Conservation (phyloP, 2,329 filamentous ascomycete genomes). For the Cladobotryum protrusum region DNA sequence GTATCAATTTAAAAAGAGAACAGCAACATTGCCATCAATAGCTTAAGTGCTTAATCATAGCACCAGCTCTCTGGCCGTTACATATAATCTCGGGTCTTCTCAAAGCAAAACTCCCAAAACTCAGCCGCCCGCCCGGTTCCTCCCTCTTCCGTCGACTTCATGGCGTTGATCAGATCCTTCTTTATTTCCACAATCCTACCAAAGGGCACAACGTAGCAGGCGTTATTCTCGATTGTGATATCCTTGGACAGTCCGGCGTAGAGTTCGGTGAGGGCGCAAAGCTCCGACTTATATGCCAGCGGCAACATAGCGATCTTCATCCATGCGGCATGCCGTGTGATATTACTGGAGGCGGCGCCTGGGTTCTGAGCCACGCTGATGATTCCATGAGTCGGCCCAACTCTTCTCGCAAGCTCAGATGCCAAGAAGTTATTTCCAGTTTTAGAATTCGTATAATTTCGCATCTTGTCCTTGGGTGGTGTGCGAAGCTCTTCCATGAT, state of each 20-base stretch:
- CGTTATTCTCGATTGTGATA: constrained; percentile 25
- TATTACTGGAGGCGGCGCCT: constrained; percentile 26
- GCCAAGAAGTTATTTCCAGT: constrained; percentile 28
- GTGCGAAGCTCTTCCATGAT: constrained; percentile 20
- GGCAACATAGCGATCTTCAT: constrained; percentile 19
- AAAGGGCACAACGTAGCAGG: constrained; percentile 25
- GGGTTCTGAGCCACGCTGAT: constrained; percentile 28
- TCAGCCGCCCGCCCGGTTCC: constrained; percentile 20
- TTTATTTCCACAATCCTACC: constrained; percentile 19
- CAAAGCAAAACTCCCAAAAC: constrained; percentile 26
- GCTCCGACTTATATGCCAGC: constrained; percentile 23
- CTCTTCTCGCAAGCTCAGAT: constrained; percentile 23
- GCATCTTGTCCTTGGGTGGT: constrained; percentile 13
- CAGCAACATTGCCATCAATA: no score
- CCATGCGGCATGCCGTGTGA: constrained; percentile 14
- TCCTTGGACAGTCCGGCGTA: constrained; percentile 34
- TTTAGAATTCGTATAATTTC: constrained; percentile 30
- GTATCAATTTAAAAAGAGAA: no score
- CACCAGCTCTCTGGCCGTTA: neutral
- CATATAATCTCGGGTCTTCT: constrained; percentile 9
- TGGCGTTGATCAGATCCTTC: constrained; percentile 23
- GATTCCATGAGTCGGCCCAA: constrained; percentile 17
- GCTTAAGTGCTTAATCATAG: no score
- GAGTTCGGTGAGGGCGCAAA: constrained; percentile 36
- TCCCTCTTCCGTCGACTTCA: constrained; percentile 20